Conservation (phyloP, 306 rosid genomes). For the Castanopsis chinensis region DNA sequence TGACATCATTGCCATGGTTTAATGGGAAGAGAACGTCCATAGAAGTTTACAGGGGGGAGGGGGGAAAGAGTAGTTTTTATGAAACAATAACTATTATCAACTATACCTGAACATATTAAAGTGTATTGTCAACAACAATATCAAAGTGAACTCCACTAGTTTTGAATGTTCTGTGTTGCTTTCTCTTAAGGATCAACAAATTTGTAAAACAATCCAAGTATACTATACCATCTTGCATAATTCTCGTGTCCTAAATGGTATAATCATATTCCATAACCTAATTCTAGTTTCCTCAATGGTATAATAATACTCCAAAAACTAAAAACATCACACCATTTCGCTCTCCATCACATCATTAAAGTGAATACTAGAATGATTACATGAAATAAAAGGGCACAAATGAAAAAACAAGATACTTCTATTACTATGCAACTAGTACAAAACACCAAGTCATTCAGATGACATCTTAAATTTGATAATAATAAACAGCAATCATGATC, state of each 20-base stretch:
- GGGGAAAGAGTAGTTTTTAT: not conserved
- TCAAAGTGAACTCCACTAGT: not conserved
- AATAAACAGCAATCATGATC: not conserved
- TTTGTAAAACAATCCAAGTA: not conserved
- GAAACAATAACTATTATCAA: not conserved
- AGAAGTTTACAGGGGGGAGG: not conserved
- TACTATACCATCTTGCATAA: not conserved
- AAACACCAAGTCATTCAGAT: not conserved
- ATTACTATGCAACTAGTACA: not conserved
- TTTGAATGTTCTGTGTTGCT: not conserved
- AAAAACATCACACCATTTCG: not conserved
- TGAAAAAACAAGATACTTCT: not conserved
- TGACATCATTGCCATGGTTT: not conserved
- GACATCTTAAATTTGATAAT: not conserved
- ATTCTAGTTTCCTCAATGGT: too few relatives aligned
- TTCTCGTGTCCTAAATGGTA: not conserved
- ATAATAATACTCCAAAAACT: not conserved
- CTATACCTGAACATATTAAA: not conserved
- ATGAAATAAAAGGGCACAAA: not conserved
- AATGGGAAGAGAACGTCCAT: not conserved
- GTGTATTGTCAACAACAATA: not conserved
- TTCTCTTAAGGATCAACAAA: not conserved
- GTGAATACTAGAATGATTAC: not conserved
- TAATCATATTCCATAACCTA: not conserved
- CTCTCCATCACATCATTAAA: not conserved